Evolutionary conservation across 2,329 filamentous ascomycete species (phyloP).

Genomic region (Cadophora gregata): DNA sequence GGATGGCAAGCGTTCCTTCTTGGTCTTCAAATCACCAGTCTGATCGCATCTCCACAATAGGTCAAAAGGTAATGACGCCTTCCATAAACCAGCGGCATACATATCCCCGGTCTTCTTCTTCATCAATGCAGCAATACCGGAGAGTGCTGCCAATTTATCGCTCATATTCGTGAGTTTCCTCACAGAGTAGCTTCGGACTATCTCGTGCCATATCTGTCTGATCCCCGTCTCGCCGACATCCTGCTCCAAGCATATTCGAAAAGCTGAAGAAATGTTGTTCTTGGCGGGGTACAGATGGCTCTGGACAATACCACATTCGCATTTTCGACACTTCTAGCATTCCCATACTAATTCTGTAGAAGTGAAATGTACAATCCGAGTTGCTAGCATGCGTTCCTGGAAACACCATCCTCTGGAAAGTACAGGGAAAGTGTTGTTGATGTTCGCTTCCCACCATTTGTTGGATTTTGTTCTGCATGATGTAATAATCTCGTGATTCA

Average conservation of each 20-base stretch:
- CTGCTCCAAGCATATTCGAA: slow-evolving; percentile 16
- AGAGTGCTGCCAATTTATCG: slow-evolving; percentile 23
- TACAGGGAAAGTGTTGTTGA: slow-evolving; percentile 23
- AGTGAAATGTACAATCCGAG: slow-evolving; percentile 24
- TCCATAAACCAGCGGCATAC: slow-evolving; percentile 22
- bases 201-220: slow-evolving; percentile 23
- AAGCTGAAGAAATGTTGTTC: slow-evolving; percentile 20
- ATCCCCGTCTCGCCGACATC: slow-evolving; percentile 14
- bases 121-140: slow-evolving; percentile 22
- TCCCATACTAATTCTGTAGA: slow-evolving; percentile 25
- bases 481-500: slow-evolving; percentile 23
- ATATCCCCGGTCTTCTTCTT: slow-evolving; percentile 3
- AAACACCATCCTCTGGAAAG: slow-evolving; percentile 25
- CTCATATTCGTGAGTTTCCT: slow-evolving; percentile 18
- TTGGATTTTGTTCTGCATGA: slow-evolving; percentile 25
- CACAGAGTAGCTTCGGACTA: slow-evolving; percentile 24
- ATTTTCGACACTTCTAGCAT: slow-evolving; percentile 18
- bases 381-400: slow-evolving; percentile 24
- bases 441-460: slow-evolving; percentile 22
- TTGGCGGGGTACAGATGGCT: slow-evolving; percentile 17
- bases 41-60: slow-evolving; percentile 25
- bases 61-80: slow-evolving; percentile 19
- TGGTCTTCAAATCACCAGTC: slow-evolving; percentile 8
- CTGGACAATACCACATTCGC: slow-evolving; percentile 23
- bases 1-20: slow-evolving; percentile 13